Percentiles rank a stretch among this genome's conserved stretches.
phyloP scores from a whole-genome alignment of 1,139 yeast genomes.

The Candida sp. region DNA sequence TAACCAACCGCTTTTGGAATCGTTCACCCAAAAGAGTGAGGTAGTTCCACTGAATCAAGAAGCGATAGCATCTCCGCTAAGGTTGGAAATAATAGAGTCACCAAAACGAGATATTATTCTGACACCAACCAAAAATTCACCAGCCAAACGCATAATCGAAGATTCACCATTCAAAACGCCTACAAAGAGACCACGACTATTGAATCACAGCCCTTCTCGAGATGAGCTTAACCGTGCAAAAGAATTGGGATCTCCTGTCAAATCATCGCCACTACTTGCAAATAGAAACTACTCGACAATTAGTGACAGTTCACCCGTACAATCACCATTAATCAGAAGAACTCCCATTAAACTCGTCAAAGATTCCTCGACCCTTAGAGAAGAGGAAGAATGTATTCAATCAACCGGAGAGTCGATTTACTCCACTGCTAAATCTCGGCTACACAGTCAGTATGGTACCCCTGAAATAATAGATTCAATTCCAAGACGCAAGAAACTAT shows the following conservation, averaged over 20 bases:
- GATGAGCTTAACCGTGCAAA: not conserved
- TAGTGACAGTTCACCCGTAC: slow-evolving; percentile 1
- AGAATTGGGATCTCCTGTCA: slow-evolving; percentile 1
- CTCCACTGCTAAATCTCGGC: slow-evolving; percentile 17
- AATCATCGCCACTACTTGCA: not conserved
- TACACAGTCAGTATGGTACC: slow-evolving; percentile 1
- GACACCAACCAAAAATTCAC: slow-evolving; percentile 9
- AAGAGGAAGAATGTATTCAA: slow-evolving; percentile 2
- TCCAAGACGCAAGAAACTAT: slow-evolving; percentile 4
- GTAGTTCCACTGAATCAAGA: not conserved
- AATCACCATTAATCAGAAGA: not conserved
- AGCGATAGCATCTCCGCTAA: not conserved
- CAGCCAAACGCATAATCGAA: not conserved
- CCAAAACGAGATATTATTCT: slow-evolving; percentile 8
- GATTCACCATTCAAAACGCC: slow-evolving; percentile 14
- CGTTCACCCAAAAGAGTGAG: not conserved
- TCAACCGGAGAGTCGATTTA: slow-evolving; percentile 12
- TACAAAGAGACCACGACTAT: slow-evolving; percentile 7
- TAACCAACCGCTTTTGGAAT: not conserved
- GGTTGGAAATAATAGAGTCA: not conserved
- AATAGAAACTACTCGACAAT: not conserved
- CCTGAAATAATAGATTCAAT: not conserved
- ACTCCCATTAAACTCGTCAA: not conserved
- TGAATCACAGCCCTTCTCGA: slow-evolving; percentile 2
- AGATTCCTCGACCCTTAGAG: slow-evolving; percentile 1